These are phyloP conservation scores for Camellia japonica DNA, from an alignment of 148 eudicot genomes.

Conservation along the genomic window DNA sequence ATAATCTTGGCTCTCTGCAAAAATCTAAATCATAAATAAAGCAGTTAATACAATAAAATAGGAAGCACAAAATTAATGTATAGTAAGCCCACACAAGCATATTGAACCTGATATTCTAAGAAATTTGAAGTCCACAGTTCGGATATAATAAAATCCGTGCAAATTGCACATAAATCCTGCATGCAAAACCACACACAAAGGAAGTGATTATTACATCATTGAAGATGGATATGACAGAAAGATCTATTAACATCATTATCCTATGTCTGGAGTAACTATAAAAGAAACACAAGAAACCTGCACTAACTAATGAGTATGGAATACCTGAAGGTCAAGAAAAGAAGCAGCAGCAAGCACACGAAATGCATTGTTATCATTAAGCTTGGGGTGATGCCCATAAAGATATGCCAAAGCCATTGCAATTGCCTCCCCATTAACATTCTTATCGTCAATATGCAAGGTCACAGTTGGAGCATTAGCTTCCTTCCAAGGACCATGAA, in stretches of 20 bases:
- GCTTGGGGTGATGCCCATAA: conserved; percentile 94
- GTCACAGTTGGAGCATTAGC: conserved; percentile 84
- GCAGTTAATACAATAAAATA: conserved; percentile 7
- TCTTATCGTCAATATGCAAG: conserved; percentile 86
- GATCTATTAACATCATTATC: background rate
- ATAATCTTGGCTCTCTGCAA: conserved; percentile 97
- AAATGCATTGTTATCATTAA: conserved; percentile 85
- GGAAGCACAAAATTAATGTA: conserved; percentile 10
- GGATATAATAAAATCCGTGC: conserved; percentile 94
- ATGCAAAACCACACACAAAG: conserved; percentile 5
- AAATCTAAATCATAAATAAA: conserved; percentile 44
- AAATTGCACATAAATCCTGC: conserved; percentile 96
- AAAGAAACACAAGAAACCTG: conserved; percentile 4
- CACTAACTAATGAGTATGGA: background rate
- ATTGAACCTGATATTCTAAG: conserved; percentile 84
- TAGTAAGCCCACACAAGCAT: conserved; percentile 18
- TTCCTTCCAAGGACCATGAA: conserved; percentile 99
- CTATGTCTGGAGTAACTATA: background rate
- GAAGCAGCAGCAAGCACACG: conserved; percentile 99
- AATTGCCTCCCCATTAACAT: conserved; percentile 86
- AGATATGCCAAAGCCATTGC: conserved; percentile 90
- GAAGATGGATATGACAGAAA: background rate
- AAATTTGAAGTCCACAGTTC: conserved; percentile 98
- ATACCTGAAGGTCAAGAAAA: conserved; percentile 99
- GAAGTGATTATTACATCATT: background rate